phyloP scores from a whole-genome alignment of 768 basidiomycete species.

The Pluteus cervinus region DNA sequence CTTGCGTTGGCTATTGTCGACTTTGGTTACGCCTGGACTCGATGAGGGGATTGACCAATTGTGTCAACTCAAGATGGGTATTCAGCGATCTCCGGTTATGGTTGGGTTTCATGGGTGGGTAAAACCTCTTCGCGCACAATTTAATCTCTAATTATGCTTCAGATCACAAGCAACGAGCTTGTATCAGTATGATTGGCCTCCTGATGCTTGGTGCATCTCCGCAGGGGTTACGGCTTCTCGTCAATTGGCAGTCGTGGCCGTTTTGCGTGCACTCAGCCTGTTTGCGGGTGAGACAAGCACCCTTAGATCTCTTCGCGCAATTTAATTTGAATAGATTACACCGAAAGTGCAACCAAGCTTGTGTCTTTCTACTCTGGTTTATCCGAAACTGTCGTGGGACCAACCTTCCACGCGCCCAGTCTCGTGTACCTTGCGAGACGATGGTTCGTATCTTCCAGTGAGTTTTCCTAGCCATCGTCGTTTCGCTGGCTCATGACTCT shows the following conservation, averaged over 20 bases:
- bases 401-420: conserved; percentile 58
- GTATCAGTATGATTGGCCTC: conserved; percentile 28
- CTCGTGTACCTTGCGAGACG: conserved; percentile 64
- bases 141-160: conserved; percentile 4
- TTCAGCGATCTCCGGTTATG: conserved; percentile 28
- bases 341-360: conserved; percentile 64
- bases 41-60: conserved; percentile 66
- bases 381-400: conserved; percentile 55
- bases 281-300: conserved; percentile 49
- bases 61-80: conserved; percentile 52
- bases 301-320: neutral
- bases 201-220: conserved; percentile 70
- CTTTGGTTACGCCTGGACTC: conserved; percentile 63
- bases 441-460: conserved; percentile 77
- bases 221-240: conserved; percentile 62
- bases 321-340: conserved; percentile 42
- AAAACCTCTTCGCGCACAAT: neutral
- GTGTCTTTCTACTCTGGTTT: conserved; percentile 79
- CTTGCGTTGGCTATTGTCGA: conserved; percentile 56
- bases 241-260: conserved; percentile 56
- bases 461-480: conserved; percentile 11
- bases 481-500: conserved; percentile 1
- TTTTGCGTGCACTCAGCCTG: conserved; percentile 68
- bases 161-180: conserved; percentile 37
- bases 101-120: conserved; percentile 33